phyloP scores from a whole-genome alignment of 2,329 filamentous ascomycete species.

The Aspergillus ustus region DNA sequence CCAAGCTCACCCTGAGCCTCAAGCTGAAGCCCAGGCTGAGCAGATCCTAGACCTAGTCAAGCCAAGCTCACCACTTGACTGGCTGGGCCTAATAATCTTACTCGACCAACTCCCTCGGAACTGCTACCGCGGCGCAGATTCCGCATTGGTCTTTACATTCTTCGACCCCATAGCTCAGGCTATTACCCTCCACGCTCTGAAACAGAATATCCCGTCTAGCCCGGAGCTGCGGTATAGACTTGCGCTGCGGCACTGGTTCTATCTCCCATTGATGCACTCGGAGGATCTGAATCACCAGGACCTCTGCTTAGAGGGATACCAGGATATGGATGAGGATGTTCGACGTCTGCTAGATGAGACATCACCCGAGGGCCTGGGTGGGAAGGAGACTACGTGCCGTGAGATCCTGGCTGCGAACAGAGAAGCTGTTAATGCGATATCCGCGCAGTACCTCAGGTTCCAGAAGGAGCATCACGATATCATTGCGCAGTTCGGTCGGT shows the following conservation, averaged over 20 bases:
- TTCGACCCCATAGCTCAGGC: conserved; percentile 62
- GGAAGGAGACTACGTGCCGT: background rate
- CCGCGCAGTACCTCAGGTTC: background rate
- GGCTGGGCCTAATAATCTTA: conserved; percentile 59
- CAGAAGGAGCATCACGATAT: conserved; percentile 17
- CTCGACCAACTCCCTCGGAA: conserved; percentile 69
- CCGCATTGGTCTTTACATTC: conserved; percentile 54
- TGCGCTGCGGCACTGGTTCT: conserved; percentile 60
- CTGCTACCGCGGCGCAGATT: conserved; percentile 58
- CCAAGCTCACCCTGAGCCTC: background rate
- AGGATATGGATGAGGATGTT: conserved; percentile 11
- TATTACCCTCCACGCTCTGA: conserved; percentile 47
- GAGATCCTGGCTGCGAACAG: conserved; percentile 1
- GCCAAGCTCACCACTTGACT: conserved; percentile 18
- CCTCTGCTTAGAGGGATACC: background rate
- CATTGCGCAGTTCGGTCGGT: conserved; percentile 12
- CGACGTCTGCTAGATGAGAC: background rate
- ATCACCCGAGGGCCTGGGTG: background rate
- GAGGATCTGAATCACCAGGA: conserved; percentile 11
- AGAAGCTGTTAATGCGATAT: conserved; percentile 2
- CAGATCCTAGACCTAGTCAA: background rate
- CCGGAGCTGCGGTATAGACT: conserved; percentile 40
- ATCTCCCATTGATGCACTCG: conserved; percentile 63
- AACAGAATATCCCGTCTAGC: conserved; percentile 32
- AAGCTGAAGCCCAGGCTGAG: conserved; percentile 1